phyloP scores from a whole-genome alignment of 2,329 filamentous ascomycete genomes.

The Fusarium scirpi region DNA sequence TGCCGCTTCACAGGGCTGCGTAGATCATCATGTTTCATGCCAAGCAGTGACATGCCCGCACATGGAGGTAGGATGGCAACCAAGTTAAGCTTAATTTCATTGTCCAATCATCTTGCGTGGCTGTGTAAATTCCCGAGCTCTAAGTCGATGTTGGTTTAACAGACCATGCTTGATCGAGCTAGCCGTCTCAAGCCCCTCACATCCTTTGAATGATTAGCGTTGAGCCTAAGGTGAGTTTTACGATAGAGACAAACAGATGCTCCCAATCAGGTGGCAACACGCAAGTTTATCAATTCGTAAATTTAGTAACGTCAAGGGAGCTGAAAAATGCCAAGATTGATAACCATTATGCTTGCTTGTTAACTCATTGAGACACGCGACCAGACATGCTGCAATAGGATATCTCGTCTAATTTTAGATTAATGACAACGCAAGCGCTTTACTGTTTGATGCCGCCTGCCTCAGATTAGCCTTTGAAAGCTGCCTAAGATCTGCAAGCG shows the following conservation, averaged over 20 bases:
- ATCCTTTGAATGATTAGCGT: not conserved
- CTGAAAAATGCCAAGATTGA: not conserved
- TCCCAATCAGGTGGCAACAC: not conserved
- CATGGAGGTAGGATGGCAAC: not conserved
- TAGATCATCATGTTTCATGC: slow-evolving; percentile 1
- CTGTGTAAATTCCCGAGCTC: not conserved
- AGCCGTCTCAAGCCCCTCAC: not conserved
- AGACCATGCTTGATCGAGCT: not conserved
- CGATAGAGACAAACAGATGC: not conserved
- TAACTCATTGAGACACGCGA: not conserved
- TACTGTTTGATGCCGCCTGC: not conserved
- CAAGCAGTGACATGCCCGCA: slow-evolving; percentile 3
- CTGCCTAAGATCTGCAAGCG: not conserved
- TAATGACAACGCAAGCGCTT: not conserved
- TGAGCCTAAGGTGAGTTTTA: not conserved
- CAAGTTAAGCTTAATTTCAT: slow-evolving; percentile 16
- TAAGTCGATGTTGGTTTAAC: not conserved
- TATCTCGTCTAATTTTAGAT: not conserved
- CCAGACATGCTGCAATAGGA: not conserved
- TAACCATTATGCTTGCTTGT: not conserved
- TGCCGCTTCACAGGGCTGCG: slow-evolving; percentile 9
- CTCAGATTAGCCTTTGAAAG: not conserved
- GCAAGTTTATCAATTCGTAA: not conserved
- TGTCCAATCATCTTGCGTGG: not conserved
- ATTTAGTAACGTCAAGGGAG: not conserved